Base-by-base conservation (phyloP, 345 rosid species). In the Hibiscus tridactylites region DNA sequence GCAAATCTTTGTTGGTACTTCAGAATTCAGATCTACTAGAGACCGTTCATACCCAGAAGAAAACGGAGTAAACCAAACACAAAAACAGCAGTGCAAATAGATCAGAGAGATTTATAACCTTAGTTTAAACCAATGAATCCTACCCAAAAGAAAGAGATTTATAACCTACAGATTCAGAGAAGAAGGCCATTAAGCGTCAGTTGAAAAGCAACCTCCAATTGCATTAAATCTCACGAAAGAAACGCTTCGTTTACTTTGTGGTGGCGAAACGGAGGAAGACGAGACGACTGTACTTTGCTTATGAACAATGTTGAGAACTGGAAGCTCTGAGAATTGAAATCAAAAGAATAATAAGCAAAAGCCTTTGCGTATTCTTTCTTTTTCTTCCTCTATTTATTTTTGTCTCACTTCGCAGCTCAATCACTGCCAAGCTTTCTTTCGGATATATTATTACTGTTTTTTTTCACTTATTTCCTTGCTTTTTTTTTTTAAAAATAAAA, bases 81-180 rank as follows among this genome's bases (percentile, higher is more conserved):
- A 13, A 71, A 5, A 47, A 63, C 54, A 26, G 44, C 19, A 73
- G 61, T 68, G 71, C 16, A 10, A 42, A 9, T 29, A 47, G 56
- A 71, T 46, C 47, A 47, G 16, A 47, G 6, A 26, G 59, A 28
- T 46, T 59, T 9, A 31, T 33, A 69, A 35, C 28, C 61, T 17
- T 33, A 69, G 17, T 49, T 50, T 15, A 3, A 29, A 29, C 24
- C 2, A 42, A 42, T 9, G 46, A 42, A 42, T 42, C 46, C 46
- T 42, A 42, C 46, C 46, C 11, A 39, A 8, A 24, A 46, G 9
- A 63, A 49, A n/a, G n/a, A n/a, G n/a, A n/a, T n/a, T n/a, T n/a
- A n/a, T n/a, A n/a, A n/a, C 86, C 63, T 77, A 85, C 88, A 65
- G 81, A 79, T 77, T 80, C 62, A 61, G 75, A 65, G 65, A 46